These are phyloP conservation scores for Trifolium repens DNA, from an alignment of 306 rosid genomes.

Conservation along the genomic window DNA sequence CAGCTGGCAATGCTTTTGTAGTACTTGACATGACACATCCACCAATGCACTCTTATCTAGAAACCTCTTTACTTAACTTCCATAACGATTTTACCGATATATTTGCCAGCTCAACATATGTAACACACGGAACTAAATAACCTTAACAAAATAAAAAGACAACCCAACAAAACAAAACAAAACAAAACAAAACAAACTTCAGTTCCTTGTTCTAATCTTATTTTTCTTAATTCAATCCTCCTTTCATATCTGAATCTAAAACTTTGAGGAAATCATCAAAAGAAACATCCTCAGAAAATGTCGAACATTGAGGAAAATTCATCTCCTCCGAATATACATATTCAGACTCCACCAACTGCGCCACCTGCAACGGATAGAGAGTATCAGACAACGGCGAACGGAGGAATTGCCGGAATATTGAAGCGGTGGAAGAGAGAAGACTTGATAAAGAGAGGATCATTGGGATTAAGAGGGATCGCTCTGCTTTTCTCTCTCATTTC, in stretches of 20 bases:
- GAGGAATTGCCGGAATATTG: constrained; percentile 47
- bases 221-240: not conserved
- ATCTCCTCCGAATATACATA: constrained; percentile 39
- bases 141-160: not conserved
- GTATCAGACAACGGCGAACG: constrained; percentile 31
- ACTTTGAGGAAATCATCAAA: not conserved
- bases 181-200: constrained; percentile 11
- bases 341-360: constrained; percentile 40
- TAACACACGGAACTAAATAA: not conserved
- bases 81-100: constrained; percentile 42
- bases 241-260: constrained; percentile 6
- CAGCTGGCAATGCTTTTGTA: constrained; percentile 26
- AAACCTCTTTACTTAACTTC: constrained; percentile 38
- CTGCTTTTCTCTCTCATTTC: constrained; percentile 65
- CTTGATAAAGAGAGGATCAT: constrained; percentile 56
- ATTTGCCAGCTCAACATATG: constrained; percentile 10
- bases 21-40: not conserved
- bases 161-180: constrained; percentile 3
- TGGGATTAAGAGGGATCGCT: constrained; percentile 61
- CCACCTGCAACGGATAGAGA: constrained; percentile 15
- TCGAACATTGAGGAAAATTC: constrained; percentile 34
- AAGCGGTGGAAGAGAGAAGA: constrained; percentile 73
- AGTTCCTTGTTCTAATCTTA: constrained; percentile 15
- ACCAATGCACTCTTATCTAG: not conserved
- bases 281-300: constrained; percentile 39